Conservation (phyloP, 768 basidiomycete genomes). For the Boletus pseudopeckii region DNA sequence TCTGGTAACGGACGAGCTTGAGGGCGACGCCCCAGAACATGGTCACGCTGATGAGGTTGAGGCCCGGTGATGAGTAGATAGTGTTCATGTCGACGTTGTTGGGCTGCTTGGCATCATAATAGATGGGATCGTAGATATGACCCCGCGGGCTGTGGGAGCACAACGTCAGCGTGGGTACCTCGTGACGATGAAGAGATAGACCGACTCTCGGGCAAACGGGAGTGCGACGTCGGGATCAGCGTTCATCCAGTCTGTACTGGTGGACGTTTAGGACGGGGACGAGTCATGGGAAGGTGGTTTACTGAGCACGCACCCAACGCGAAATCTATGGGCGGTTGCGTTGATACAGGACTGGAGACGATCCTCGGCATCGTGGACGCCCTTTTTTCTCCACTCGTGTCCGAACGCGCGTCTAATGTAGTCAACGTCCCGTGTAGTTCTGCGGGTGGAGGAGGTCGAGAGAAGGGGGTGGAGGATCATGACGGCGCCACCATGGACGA, state of each 20-base stretch:
- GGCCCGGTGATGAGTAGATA: conserved; percentile 53
- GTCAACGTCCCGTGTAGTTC: conserved; percentile 64
- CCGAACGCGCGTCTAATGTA: conserved; percentile 62
- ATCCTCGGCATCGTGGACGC: conserved; percentile 49
- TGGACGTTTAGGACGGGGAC: neutral
- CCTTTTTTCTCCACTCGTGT: conserved; percentile 47
- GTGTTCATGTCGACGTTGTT: conserved; percentile 54
- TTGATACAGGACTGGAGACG: conserved; percentile 56
- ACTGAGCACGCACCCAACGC: conserved; percentile 40
- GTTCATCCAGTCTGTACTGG: conserved; percentile 68
- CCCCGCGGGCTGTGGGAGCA: conserved; percentile 18
- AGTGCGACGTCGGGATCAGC: conserved; percentile 68
- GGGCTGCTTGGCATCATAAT: conserved; percentile 45
- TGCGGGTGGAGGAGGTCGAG: conserved; percentile 40
- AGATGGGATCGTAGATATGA: conserved; percentile 56
- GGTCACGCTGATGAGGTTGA: conserved; percentile 57
- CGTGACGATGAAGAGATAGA: conserved; percentile 3
- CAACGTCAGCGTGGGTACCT: conserved; percentile 6
- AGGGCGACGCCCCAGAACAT: conserved; percentile 73
- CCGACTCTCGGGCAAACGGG: conserved; percentile 62
- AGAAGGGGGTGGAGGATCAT: conserved; percentile 61
- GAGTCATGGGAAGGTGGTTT: neutral
- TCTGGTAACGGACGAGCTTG: conserved; percentile 65
- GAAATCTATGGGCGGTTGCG: conserved; percentile 48
- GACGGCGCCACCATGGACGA: conserved; percentile 70